Conservation (phyloP, 805 yeast species). For the Yarrowia porcina region DNA sequence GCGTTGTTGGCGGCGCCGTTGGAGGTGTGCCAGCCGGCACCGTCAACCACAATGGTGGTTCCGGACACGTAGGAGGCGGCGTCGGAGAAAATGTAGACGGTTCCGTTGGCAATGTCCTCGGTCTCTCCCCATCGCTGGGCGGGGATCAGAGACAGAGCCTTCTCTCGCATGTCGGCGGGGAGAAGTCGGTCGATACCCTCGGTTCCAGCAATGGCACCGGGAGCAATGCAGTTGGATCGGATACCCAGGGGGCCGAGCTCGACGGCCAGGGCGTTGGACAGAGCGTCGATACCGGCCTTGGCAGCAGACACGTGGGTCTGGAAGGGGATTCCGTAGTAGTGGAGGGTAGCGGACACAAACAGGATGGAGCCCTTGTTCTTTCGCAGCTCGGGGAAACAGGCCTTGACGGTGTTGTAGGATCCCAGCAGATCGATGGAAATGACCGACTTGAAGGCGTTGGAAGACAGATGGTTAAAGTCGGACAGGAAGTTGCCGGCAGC, state of each 20-base stretch:
- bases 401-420: constrained; percentile 85
- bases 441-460: constrained; percentile 87
- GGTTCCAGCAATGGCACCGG: constrained; percentile 84
- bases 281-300: constrained; percentile 91
- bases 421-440: constrained; percentile 85
- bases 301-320: constrained; percentile 93
- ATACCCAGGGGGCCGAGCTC: constrained; percentile 90
- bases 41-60: constrained; percentile 77
- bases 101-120: constrained; percentile 80
- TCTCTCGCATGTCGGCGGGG: constrained; percentile 43
- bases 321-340: constrained; percentile 82
- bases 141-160: constrained; percentile 52
- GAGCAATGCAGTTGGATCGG: constrained; percentile 81
- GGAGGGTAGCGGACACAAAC: constrained; percentile 86
- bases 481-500: constrained; percentile 93
- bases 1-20: constrained; percentile 2
- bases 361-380: constrained; percentile 66
- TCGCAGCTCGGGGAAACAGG: constrained; percentile 62
- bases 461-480: constrained; percentile 70
- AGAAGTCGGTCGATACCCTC: constrained; percentile 75
- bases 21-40: constrained; percentile 75
- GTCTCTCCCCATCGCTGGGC: constrained; percentile 53
- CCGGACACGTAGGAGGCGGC: constrained; percentile 81
- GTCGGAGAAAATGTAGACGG: constrained; percentile 77
- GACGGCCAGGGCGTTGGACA: constrained; percentile 78